phyloP scores from a whole-genome alignment of 805 yeast genomes.

The Starmera pachycereana region DNA sequence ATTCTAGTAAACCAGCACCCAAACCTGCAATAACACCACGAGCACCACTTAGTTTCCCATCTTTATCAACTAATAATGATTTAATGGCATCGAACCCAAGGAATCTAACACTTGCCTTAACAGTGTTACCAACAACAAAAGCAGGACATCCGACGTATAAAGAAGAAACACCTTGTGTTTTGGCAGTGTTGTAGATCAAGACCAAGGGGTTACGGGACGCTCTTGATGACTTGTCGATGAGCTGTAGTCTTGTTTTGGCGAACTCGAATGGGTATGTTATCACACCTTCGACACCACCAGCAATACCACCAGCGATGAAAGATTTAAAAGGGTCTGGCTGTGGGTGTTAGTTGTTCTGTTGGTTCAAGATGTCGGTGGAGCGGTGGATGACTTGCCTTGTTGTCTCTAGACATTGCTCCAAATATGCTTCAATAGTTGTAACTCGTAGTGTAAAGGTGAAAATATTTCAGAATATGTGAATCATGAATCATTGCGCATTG shows the following conservation, averaged over 20 bases:
- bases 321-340: constrained; percentile 62
- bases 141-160: constrained; percentile 96
- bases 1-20: constrained; percentile 91
- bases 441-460: too few relatives aligned
- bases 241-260: constrained; percentile 88
- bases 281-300: constrained; percentile 92
- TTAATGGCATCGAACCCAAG: constrained; percentile 88
- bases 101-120: constrained; percentile 92
- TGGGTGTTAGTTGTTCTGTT: too few relatives aligned
- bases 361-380: neutral
- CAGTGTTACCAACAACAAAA: constrained; percentile 90
- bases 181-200: constrained; percentile 64
- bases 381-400: neutral
- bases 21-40: constrained; percentile 94
- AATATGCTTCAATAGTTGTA: too few relatives aligned
- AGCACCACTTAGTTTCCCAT: constrained; percentile 82
- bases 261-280: constrained; percentile 94
- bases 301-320: constrained; percentile 90
- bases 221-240: constrained; percentile 53
- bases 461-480: too few relatives aligned
- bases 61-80: constrained; percentile 61
- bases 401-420: neutral
- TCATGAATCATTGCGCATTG: too few relatives aligned
- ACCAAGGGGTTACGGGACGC: constrained; percentile 78
- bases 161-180: constrained; percentile 66